Conservation (phyloP, 306 rosid genomes). For the Clitoria ternatea region DNA sequence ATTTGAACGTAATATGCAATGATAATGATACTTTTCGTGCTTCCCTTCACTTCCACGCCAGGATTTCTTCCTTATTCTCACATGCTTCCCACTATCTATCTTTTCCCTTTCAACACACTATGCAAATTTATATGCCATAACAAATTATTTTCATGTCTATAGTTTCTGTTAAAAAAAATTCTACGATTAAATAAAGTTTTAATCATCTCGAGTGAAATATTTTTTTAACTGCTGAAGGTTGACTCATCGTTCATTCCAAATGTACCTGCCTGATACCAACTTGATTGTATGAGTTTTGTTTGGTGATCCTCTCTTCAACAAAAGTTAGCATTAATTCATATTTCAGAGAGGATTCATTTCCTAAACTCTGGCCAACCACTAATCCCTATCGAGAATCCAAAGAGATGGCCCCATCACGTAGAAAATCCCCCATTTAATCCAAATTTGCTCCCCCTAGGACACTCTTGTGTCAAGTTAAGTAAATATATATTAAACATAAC, state of each 20-base stretch:
- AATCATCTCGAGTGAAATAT: no score
- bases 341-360: not conserved
- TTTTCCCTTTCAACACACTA: no score
- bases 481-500: no score
- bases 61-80: slow-evolving; percentile 4
- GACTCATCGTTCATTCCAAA: not conserved
- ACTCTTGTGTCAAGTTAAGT: no score
- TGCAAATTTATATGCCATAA: no score
- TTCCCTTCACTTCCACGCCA: slow-evolving; percentile 65
- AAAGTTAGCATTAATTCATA: not conserved
- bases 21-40: slow-evolving; percentile 21
- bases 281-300: slow-evolving; percentile 6
- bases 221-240: no score
- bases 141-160: not conserved
- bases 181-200: no score
- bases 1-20: slow-evolving; percentile 25
- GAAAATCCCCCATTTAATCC: no score
- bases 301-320: not conserved
- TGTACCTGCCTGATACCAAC: slow-evolving; percentile 15
- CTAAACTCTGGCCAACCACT: not conserved
- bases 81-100: not conserved
- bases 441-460: no score
- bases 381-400: not conserved
- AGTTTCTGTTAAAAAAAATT: not conserved
- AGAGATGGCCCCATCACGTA: no score